Conservation (phyloP, 148 eudicot genomes). For the Polygonum maritimum region DNA sequence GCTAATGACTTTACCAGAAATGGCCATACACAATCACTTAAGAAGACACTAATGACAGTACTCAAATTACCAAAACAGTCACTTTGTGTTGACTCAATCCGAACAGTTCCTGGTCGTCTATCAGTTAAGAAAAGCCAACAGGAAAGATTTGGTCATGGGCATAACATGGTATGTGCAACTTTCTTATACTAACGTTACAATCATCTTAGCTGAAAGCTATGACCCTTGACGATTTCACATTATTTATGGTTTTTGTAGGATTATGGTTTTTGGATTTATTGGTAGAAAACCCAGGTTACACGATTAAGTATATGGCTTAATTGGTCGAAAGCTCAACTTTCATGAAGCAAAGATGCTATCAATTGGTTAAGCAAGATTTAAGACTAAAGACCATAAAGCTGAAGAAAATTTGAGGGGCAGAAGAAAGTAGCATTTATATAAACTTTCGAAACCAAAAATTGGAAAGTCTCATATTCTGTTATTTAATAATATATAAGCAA, state of each 20-base stretch:
- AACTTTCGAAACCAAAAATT: not conserved
- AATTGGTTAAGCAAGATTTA: not conserved
- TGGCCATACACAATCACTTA: not conserved
- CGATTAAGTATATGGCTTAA: not conserved
- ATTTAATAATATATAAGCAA: not conserved
- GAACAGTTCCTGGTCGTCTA: not conserved
- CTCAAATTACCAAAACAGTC: not conserved
- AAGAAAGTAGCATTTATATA: not conserved
- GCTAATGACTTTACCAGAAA: not conserved
- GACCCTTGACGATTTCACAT: no score
- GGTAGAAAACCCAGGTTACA: not conserved
- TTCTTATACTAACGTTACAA: not conserved
- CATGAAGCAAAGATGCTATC: not conserved
- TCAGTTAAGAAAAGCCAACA: not conserved
- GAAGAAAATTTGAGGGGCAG: not conserved
- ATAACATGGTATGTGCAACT: not conserved
- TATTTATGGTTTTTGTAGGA: no score
- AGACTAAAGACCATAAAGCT: not conserved
- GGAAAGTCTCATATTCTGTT: not conserved
- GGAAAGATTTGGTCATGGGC: not conserved
- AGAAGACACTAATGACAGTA: no score
- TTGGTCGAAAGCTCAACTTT: not conserved
- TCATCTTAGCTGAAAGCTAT: not conserved
- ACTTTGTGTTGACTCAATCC: not conserved
- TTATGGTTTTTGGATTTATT: no score